Evolutionary conservation across 345 rosid species (phyloP), one percentile per base, ranked within the genome.

Genomic region (Heritiera littoralis): DNA sequence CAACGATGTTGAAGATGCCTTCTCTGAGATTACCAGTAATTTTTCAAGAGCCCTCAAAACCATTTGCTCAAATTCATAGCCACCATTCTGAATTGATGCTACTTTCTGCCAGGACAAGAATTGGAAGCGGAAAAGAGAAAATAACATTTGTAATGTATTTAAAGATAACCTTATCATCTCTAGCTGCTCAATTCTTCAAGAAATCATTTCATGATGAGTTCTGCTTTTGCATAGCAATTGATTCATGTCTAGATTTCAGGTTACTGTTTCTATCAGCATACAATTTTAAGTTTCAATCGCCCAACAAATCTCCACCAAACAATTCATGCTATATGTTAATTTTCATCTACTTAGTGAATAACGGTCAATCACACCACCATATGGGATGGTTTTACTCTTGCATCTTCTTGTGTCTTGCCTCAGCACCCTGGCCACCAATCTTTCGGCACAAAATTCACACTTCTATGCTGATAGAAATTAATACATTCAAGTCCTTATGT

Each of bases 31-130:
- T 7, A 70, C 32, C 54, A 48, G 38, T 11, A 46, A 28, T 48
- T 41, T 28, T 70, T 49, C 41, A 23, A 48, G 43, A 70, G 12
- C 58, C 40, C 58, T 68, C 40, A 23, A 13, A 69, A 70, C 30
- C 40, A 70, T 12, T 40, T 32, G 4, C 40, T 48, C 74, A 48
- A 49, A 28, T 70, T n/a, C 23, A 49, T 14, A 70, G 40, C 18
- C 58, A 49, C 20, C 74, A 70, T 28, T 48, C 41, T 69, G 6
- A 70, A 20, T 13, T 69, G 49, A 30, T 69, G 41, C 56, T 70
- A 70, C 20, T 48, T 70, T 70, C 58, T 70, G 48, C 74, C 56
- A 46, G 13, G 52, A 70, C 6, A 70, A 70, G 1, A 48, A 18
- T n/a, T 11, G 35, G 17, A 68, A 54, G 52, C 35, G 45, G 72